Conservation (phyloP, 2,329 filamentous ascomycete genomes). For the Scopulariopsis brevicaulis region DNA sequence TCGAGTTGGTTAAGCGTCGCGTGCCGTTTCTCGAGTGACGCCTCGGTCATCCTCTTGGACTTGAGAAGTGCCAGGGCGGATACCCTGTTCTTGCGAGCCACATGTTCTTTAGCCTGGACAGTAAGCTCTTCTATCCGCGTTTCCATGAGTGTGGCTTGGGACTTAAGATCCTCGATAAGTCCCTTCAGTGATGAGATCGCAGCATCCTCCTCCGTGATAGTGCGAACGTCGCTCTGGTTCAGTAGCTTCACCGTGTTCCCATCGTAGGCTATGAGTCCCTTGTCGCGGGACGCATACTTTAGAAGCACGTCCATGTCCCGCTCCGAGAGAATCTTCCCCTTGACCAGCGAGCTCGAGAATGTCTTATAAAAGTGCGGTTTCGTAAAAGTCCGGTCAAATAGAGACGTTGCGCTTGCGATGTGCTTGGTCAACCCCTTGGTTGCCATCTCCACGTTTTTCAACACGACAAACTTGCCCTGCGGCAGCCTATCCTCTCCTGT, state of each 20-base stretch:
- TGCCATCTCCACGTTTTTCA: constrained; percentile 50
- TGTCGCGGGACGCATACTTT: constrained; percentile 58
- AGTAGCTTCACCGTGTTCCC: constrained; percentile 67
- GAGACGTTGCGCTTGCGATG: constrained; percentile 27
- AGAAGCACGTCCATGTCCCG: constrained; percentile 60
- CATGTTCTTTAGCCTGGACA: constrained; percentile 54
- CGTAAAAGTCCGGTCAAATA: constrained; percentile 58
- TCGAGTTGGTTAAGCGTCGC: constrained; percentile 73
- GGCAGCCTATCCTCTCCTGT: constrained; percentile 43
- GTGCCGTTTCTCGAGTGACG: constrained; percentile 58
- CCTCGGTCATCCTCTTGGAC: constrained; percentile 72
- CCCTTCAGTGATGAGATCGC: constrained; percentile 78
- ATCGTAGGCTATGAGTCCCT: constrained; percentile 45
- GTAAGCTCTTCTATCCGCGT: constrained; percentile 56
- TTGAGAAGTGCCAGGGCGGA: constrained; percentile 69
- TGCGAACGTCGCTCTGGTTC: constrained; percentile 20
- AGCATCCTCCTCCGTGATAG: constrained; percentile 65
- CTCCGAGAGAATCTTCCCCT: constrained; percentile 40
- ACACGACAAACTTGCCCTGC: constrained; percentile 51
- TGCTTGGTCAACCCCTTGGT: constrained; percentile 40
- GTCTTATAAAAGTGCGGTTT: constrained; percentile 50
- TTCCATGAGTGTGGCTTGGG: constrained; percentile 57
- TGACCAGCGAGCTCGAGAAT: constrained; percentile 40
- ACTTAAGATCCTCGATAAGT: constrained; percentile 62
- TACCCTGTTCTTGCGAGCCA: constrained; percentile 60